Evolutionary conservation across 495 filamentous ascomycete species (phyloP).

Genomic region (Tuber calosporum): DNA sequence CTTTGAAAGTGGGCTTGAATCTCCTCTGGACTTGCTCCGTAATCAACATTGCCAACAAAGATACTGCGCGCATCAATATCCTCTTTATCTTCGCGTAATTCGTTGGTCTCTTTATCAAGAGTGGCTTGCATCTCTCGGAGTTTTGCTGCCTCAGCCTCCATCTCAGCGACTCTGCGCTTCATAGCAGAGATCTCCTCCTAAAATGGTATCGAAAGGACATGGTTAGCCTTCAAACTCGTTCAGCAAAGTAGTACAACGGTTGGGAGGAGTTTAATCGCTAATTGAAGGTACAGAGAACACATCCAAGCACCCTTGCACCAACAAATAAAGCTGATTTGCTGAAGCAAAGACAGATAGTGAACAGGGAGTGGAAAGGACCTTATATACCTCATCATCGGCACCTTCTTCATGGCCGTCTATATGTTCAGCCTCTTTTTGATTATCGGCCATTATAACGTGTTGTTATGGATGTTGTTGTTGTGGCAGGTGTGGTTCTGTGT

Average conservation of each 20-base stretch:
- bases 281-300: not conserved
- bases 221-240: not conserved
- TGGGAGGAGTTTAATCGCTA: not conserved
- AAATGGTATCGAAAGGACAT: slow-evolving; percentile 9
- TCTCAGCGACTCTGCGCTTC: slow-evolving; percentile 96
- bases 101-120: slow-evolving; percentile 75
- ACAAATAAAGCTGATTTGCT: slow-evolving; percentile 1
- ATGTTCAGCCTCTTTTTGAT: slow-evolving; percentile 35
- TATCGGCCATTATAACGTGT: slow-evolving; percentile 36
- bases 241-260: not conserved
- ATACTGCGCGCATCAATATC: slow-evolving; percentile 93
- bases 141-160: slow-evolving; percentile 97
- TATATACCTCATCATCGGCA: slow-evolving; percentile 38
- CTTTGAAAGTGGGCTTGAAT: slow-evolving; percentile 98
- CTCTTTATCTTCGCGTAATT: slow-evolving; percentile 84
- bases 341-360: not conserved
- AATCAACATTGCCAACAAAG: slow-evolving; percentile 98
- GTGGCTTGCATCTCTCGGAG: slow-evolving; percentile 92
- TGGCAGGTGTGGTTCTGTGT: slow-evolving; percentile 15
- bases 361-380: slow-evolving; percentile 5
- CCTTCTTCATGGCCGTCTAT: slow-evolving; percentile 39
- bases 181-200: slow-evolving; percentile 95
- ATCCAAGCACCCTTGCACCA: not conserved
- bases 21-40: slow-evolving; percentile 94
- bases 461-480: slow-evolving; percentile 10